These are phyloP conservation scores for Phytophthora ramorum DNA, from an alignment of 352 stramenopile species.

Conservation along the genomic window DNA sequence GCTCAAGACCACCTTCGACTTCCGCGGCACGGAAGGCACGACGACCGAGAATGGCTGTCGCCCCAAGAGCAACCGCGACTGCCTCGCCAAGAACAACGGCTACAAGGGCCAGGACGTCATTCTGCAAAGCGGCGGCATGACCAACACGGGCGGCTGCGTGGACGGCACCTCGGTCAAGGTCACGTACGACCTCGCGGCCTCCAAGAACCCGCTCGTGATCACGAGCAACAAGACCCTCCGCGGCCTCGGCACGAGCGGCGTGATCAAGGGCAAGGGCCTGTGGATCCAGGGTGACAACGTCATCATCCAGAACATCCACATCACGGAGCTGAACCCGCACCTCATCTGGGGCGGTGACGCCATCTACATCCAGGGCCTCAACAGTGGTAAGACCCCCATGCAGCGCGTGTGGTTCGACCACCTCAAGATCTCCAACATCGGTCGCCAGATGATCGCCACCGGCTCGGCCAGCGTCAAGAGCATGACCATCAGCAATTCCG, in stretches of 20 bases:
- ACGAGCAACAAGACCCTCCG: conserved; percentile 55
- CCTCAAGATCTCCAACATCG: conserved; percentile 46
- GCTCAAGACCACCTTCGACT: conserved; percentile 57
- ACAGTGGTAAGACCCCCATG: conserved; percentile 26
- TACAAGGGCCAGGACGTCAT: conserved; percentile 64
- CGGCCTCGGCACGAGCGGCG: conserved; percentile 42
- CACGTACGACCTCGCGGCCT: conserved; percentile 32
- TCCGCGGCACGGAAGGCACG: conserved; percentile 54
- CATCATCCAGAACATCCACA: conserved; percentile 54
- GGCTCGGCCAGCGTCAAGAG: conserved; percentile 38
- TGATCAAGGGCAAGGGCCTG: conserved; percentile 50
- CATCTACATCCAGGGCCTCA: conserved; percentile 37
- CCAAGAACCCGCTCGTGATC: conserved; percentile 38
- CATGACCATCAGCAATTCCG: conserved; percentile 58
- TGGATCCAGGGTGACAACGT: conserved; percentile 41
- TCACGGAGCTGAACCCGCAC: conserved; percentile 53
- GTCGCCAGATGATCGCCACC: conserved; percentile 49
- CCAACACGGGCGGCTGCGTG: conserved; percentile 56
- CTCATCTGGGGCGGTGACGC: conserved; percentile 39
- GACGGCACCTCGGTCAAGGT: conserved; percentile 39
- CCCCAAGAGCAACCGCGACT: conserved; percentile 48
- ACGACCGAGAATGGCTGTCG: conserved; percentile 57
- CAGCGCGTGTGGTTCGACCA: conserved; percentile 59
- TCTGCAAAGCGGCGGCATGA: conserved; percentile 55
- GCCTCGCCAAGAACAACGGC: conserved; percentile 61